Evolutionary conservation across 352 stramenopile species (phyloP), one percentile per base, ranked within the genome.

Genomic region (Peronospora farinosa): DNA sequence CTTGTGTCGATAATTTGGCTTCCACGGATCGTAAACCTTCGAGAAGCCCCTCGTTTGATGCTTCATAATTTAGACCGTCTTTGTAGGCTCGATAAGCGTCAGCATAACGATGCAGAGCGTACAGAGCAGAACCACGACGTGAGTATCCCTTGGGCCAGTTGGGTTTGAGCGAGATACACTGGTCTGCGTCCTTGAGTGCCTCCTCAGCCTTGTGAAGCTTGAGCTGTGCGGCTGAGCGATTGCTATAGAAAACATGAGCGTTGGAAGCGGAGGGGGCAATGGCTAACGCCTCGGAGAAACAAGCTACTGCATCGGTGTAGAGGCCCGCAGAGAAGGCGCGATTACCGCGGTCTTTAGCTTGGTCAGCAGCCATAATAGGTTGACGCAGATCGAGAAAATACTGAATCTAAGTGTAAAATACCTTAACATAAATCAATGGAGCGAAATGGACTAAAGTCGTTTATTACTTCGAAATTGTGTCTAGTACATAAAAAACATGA

Each of bases 111-210:
- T 68, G 69, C 16, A 91, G 60, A 41, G 68, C 51, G 53, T 81
- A 85, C 23, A 93, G 65, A 44, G 86, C 84, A 2, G 78, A 73
- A 16, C 81, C 85, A n/a, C 84, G 78, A 47, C 86, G 81, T 30
- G 80, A 92, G 61, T 91, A 95, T 30, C 86, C 86, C 62, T 95
- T 95, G 51, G 78, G 57, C 84, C 84, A 96, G 49, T 76, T 74
- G 23, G 70, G 72, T 51, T 88, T 74, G 10, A 93, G 62, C 19
- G 75, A 28, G 4, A 94, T 57, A 48, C 86, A 95, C 60, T 87
- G 57, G 12, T 91, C 81, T 13, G 85, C 86, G 54, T 96, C 86
- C 11, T 67, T 57, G 8, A 95, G 65, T 33, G 86, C 86, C 9
- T 69, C 57, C 5, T 56, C 23, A n/a, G 65, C 78, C 51, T 90